Evolutionary conservation across 345 rosid species (phyloP).

Genomic region (Rhizophora apiculata): DNA sequence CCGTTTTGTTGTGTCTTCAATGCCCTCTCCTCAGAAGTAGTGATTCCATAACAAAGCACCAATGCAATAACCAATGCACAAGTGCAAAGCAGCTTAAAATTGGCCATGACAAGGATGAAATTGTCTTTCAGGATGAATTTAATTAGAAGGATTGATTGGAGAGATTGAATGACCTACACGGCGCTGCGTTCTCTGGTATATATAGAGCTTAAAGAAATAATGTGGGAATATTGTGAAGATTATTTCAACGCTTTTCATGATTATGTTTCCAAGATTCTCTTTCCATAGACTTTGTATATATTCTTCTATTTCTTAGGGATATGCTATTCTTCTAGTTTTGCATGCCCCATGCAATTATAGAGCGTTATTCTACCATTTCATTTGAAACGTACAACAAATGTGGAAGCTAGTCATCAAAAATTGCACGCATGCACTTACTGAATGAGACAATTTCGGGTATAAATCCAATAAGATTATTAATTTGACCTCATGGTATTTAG

Average conservation of each 20-base stretch:
- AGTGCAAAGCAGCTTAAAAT: conserved; percentile 11
- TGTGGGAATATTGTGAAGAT: not conserved
- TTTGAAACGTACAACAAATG: not conserved
- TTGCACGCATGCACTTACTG: conserved; percentile 14
- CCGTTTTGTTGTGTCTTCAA: conserved; percentile 1
- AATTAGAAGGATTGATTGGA: not conserved
- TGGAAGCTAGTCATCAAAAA: not conserved
- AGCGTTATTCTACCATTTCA: not conserved
- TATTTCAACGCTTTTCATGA: conserved; percentile 22
- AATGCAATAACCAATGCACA: conserved; percentile 16
- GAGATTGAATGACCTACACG: conserved; percentile 8
- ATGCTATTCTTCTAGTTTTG: conserved; percentile 17
- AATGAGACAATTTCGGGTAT: conserved; percentile 32
- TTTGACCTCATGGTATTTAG: conserved; percentile 13
- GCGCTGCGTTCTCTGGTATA: conserved; percentile 16
- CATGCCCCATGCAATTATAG: conserved; percentile 48
- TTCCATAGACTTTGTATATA: not conserved
- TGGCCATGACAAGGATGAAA: conserved; percentile 18
- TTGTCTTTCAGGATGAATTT: not conserved
- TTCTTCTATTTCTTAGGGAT: not conserved
- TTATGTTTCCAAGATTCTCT: conserved; percentile 30
- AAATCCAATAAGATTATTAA: conserved; percentile 16
- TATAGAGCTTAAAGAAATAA: conserved; percentile 23
- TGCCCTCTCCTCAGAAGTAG: conserved; percentile 22
- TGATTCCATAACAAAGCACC: conserved; percentile 20